Evolutionary conservation across 1,284 basidiomycete species (phyloP), one percentile per base, ranked within the genome.

Genomic region (Afroboletus lepidellus): DNA sequence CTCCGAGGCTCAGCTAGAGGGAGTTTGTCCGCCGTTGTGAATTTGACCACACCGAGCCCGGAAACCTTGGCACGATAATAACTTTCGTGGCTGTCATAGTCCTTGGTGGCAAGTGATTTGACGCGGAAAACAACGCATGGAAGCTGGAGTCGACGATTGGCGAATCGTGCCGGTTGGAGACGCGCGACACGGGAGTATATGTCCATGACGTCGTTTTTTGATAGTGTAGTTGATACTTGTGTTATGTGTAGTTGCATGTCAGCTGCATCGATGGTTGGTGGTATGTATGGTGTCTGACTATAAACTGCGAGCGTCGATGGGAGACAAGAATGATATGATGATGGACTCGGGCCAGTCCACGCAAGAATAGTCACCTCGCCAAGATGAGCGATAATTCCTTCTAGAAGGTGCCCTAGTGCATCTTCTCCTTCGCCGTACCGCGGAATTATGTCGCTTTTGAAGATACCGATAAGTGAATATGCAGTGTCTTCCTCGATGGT

Each of bases 381-480:
- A 0, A 25, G 11, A 18, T 30, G 41, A 21, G 41, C 42, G 2
- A 53, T 18, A 5, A 53, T 50, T 16, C 33, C 47, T 39, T 41
- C 47, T 3, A 49, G 32, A 29, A 49, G 48, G 23, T 49, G 48
- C 8, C 48, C 39, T 1, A 49, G 20, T 3, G 51, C 48, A 2
- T 29, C 45, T 29, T 44, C 41, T 15, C 41, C 29, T 45, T 52
- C 49, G 23, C 49, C 49, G 25, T 54, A 50, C 8, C n/a, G 44
- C 16, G 53, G 53, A 1, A 34, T 48, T 8, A 51, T 51, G 32
- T 49, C 48, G 9, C 41, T 49, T 11, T 42, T 33, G 18, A 49
- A 49, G 9, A 49, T 36, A 5, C 53, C 53, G 12, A 54, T 54
- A 15, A 54, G 41, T 15, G 50, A 46, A 32, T 52, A 54, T 8